Evolutionary conservation across 257 asterid species (phyloP), one percentile per base, ranked within the genome.

Genomic region (Craterostigma plantagineum): DNA sequence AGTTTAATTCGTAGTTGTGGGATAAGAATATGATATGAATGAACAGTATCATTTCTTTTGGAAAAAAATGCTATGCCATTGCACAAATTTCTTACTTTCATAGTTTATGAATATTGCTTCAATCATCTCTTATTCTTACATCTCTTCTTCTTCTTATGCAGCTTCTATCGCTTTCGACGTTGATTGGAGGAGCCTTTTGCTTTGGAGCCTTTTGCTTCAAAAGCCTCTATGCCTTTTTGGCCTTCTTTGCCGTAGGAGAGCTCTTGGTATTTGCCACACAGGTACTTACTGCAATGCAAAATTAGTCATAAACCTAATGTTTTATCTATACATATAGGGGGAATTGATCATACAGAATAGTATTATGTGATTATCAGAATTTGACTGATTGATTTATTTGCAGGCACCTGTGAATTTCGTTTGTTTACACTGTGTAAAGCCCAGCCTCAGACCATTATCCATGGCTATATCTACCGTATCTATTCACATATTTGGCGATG

Each of bases 331-430:
- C 23, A 11, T 16, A 12, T 14, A 5, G 4, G 7, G 12, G 11
- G 45, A 41, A 10, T 16, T 11, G 35, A 18, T 15, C 2, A 14
- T 2, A n/a, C n/a, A 45, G 10, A 14, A 10, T 45, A 11, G 9
- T 8, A 17, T 7, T 7, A 11, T 35, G n/a, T 18, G 17, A 40
- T 1, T 5, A 40, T 18, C 11, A 34, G 16, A 0, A 16, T 13
- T n/a, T 18, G 17, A n/a, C 12, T 13, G 16, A 23, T 14, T 11
- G 15, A 0, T 18, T 30, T 11, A 34, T 14, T 18, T 69, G 65
- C 72, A 87, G 93, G 95, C 87, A 44, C 95, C 92, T 6, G 94
- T 90, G 43, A 90, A 83, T 59, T 90, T 68, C 54, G 77, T 90
- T 13, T 79, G 95, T 53, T 67, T 90, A 33, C 99, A 83, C 48